Evolutionary conservation across 73 alveolate species (phyloP).

Genomic region (Tetrahymena thermophila): DNA sequence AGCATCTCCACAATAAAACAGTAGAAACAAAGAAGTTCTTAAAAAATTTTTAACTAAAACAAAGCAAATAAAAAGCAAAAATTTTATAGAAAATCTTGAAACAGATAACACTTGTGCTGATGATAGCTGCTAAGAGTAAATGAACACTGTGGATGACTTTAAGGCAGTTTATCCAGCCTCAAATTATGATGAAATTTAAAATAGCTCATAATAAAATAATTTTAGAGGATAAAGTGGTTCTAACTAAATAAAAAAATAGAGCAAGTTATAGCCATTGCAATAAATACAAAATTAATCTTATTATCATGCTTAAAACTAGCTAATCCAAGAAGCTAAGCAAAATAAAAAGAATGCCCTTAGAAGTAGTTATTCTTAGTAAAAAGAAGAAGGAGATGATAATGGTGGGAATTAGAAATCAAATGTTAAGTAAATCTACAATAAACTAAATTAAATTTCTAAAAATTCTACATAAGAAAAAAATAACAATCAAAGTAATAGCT

Average conservation of each 20-base stretch:
- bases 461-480: background rate
- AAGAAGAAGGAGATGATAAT: background rate
- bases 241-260: background rate
- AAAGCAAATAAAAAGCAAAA: background rate
- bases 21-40: background rate
- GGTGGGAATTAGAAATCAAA: background rate
- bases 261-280: background rate
- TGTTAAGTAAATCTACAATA: background rate
- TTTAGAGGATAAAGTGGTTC: background rate
- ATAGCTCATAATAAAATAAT: background rate
- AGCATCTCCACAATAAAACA: background rate
- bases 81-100: background rate
- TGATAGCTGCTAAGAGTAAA: background rate
- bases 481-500: background rate
- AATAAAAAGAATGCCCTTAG: background rate
- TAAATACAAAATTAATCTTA: background rate
- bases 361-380: background rate
- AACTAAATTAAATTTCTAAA: background rate
- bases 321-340: background rate
- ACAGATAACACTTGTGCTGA: background rate
- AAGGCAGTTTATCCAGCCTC: background rate
- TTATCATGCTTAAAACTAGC: background rate
- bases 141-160: background rate
- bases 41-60: background rate
- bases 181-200: background rate